Percentiles rank a stretch among this genome's conserved stretches.
Evolutionary conservation across 1,284 basidiomycete species (phyloP).

Genomic region (Malassezia japonica): DNA sequence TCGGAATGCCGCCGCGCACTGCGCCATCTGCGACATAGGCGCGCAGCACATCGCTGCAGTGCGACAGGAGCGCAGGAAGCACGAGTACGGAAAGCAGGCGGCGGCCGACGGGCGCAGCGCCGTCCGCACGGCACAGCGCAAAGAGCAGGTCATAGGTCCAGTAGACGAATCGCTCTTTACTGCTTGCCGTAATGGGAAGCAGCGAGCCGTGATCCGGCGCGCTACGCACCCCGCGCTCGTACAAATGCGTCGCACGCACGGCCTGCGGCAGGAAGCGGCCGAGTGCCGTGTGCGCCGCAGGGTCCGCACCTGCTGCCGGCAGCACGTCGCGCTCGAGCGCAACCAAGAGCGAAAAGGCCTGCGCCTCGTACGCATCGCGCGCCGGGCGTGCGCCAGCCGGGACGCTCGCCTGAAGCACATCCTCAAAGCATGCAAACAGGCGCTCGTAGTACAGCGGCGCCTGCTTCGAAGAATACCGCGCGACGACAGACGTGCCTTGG

Average conservation of each 20-base stretch:
- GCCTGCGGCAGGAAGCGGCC: constrained; percentile 63
- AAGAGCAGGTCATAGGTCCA: constrained; percentile 90
- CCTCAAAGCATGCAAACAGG: not conserved
- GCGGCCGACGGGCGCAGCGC: constrained; percentile 51
- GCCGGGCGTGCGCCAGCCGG: not conserved
- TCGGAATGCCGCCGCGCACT: constrained; percentile 59
- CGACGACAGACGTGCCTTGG: not conserved
- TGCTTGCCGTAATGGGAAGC: not conserved
- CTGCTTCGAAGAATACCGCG: not conserved
- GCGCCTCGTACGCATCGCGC: constrained; percentile 63
- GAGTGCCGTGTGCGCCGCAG: constrained; percentile 66
- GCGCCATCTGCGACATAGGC: constrained; percentile 71
- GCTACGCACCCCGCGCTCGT: constrained; percentile 49
- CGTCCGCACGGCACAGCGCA: constrained; percentile 57
- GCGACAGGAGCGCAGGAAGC: constrained; percentile 62
- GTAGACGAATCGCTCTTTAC: constrained; percentile 70
- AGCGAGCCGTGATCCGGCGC: not conserved
- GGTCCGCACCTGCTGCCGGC: constrained; percentile 61
- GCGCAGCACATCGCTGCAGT: constrained; percentile 61
- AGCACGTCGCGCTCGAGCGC: constrained; percentile 64
- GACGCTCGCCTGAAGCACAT: not conserved
- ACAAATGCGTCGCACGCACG: constrained; percentile 65
- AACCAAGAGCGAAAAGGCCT: constrained; percentile 57
- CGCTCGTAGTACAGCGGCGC: not conserved
- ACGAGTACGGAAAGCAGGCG: constrained; percentile 63